These are phyloP conservation scores for Ophiostoma tasmaniense DNA, from an alignment of 2,329 filamentous ascomycete genomes.

Conservation along the genomic window DNA sequence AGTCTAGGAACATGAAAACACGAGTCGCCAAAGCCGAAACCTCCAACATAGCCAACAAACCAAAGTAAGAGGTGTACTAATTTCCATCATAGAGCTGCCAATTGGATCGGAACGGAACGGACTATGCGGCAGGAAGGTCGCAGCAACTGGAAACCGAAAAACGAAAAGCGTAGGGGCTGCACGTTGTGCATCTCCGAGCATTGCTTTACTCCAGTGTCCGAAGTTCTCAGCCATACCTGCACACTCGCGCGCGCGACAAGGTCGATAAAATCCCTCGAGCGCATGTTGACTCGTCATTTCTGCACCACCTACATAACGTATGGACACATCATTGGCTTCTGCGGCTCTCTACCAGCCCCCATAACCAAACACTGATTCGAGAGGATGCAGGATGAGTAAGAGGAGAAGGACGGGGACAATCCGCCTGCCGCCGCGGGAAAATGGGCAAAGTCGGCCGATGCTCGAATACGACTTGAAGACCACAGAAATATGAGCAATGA, in stretches of 20 bases:
- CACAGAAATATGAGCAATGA: neutral
- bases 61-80: neutral
- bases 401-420: neutral
- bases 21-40: neutral
- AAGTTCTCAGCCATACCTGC: neutral
- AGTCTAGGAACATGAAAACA: neutral
- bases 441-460: neutral
- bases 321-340: neutral
- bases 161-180: neutral
- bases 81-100: neutral
- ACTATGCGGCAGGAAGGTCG: neutral
- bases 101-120: neutral
- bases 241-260: neutral
- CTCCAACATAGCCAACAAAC: neutral
- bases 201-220: neutral
- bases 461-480: neutral
- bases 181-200: neutral
- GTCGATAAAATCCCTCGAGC: constrained; percentile 9
- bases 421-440: neutral
- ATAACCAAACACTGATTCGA: constrained; percentile 1
- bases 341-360: neutral
- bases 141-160: neutral
- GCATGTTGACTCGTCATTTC: constrained; percentile 9
- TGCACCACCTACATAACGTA: neutral
- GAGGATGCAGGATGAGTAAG: neutral